Evolutionary conservation across 371 early-diverging fungal genomes (phyloP).

Genomic region (Mortierella sp.): DNA sequence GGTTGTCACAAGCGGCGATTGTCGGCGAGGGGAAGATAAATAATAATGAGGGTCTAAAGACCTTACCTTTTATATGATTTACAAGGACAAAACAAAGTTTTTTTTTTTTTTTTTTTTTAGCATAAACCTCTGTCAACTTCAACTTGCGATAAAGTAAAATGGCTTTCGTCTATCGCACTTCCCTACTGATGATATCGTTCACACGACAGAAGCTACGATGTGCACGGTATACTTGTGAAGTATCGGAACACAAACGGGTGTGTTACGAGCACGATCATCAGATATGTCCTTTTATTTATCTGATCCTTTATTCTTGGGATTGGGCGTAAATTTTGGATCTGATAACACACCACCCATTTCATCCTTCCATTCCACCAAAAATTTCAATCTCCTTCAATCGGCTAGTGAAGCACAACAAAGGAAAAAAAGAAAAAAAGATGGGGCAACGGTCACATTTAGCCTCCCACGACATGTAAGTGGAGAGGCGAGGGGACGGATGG

Average conservation of each 20-base stretch:
- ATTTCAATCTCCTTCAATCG: background rate
- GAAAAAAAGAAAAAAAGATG: background rate
- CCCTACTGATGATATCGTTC: background rate
- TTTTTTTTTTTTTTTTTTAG: background rate
- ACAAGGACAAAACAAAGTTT: background rate
- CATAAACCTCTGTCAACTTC: background rate
- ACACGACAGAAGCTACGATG: background rate
- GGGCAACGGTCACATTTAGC: no score
- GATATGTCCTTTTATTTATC: background rate
- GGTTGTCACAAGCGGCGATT: background rate
- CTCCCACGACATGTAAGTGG: no score
- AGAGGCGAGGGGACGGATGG: no score
- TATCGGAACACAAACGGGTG: no score
- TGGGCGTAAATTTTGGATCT: conserved; percentile 8
- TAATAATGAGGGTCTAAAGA: background rate
- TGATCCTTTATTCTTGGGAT: background rate
- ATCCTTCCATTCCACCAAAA: no score
- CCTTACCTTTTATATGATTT: conserved; percentile 8
- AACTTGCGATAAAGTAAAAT: background rate
- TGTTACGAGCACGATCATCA: background rate
- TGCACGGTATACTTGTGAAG: no score
- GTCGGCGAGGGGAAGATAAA: conserved; percentile 3
- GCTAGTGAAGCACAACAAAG: no score
- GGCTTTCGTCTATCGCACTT: background rate
- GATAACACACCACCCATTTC: conserved; percentile 13